Evolutionary conservation across 1,284 basidiomycete species (phyloP).

Genomic region (Phenoliferia sp.): DNA sequence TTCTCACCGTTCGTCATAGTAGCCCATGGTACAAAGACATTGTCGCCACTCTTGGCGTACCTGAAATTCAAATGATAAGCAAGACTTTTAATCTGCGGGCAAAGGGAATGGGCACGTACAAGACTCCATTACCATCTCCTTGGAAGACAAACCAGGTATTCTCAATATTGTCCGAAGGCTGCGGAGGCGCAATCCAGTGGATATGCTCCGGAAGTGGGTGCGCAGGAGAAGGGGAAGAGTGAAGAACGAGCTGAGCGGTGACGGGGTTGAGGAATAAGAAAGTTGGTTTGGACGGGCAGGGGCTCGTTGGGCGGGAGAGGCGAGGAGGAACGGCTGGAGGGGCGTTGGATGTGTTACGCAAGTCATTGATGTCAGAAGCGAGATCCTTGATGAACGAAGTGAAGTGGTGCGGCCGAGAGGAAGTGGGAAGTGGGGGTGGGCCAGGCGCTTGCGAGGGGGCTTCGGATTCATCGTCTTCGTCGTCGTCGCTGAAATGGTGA

Average conservation of each 20-base stretch:
- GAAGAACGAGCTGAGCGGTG: slow-evolving; percentile 34
- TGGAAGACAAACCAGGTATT: slow-evolving; percentile 23
- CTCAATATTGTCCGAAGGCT: slow-evolving; percentile 1
- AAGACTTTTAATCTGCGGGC: too few species aligned
- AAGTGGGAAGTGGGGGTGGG: not conserved
- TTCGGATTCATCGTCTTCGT: not conserved
- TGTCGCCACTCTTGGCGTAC: slow-evolving; percentile 22
- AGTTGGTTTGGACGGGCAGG: slow-evolving; percentile 4
- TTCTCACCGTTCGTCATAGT: slow-evolving; percentile 28
- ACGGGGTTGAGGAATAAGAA: slow-evolving; percentile 33
- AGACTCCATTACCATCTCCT: slow-evolving; percentile 34
- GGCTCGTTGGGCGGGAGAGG: not conserved
- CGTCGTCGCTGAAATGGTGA: not conserved
- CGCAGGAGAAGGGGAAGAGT: slow-evolving; percentile 30
- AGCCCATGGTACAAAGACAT: slow-evolving; percentile 29
- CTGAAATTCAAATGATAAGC: too few species aligned
- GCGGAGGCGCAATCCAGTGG: slow-evolving; percentile 26
- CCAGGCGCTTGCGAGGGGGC: too few species aligned
- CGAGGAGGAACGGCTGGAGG: slow-evolving; percentile 24
- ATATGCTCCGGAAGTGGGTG: slow-evolving; percentile 15
- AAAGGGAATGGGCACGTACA: too few species aligned
- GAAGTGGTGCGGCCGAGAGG: slow-evolving; percentile 9
- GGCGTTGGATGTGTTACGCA: not conserved
- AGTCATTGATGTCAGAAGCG: slow-evolving; percentile 9
- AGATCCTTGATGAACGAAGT: slow-evolving; percentile 23